phyloP scores from a whole-genome alignment of 225 moss, liverwort and hornwort genomes.

The Anthoceros angustus region DNA sequence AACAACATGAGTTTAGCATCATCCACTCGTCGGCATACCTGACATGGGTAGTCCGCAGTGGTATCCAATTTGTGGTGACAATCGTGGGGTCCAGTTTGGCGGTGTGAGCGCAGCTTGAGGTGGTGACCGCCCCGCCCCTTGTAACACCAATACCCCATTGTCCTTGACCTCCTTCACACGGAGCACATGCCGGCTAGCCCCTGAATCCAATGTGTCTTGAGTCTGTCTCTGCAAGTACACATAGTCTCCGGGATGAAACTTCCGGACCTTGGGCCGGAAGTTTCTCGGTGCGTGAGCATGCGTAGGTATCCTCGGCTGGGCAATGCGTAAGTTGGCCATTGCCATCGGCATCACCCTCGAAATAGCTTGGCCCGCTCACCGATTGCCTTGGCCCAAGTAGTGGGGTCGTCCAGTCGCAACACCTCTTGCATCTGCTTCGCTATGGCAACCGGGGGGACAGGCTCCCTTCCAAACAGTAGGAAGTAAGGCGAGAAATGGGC shows the following conservation, averaged over 20 bases:
- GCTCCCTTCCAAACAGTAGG: background rate
- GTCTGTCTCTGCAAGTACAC: slow-evolving; percentile 3
- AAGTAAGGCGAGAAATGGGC: background rate
- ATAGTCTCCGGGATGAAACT: background rate
- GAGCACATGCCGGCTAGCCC: background rate
- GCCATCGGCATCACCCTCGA: slow-evolving; percentile 5
- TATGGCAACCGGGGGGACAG: background rate
- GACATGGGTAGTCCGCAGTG: background rate
- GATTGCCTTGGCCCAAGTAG: background rate
- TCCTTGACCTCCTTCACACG: background rate
- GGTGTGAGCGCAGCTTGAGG: too few relatives aligned
- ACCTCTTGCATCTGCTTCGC: background rate
- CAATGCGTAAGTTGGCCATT: background rate
- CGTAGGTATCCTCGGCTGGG: background rate
- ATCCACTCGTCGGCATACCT: background rate
- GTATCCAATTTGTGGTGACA: too few relatives aligned
- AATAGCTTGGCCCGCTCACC: background rate
- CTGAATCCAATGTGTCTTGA: background rate
- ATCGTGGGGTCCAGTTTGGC: too few relatives aligned
- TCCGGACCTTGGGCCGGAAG: background rate
- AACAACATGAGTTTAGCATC: background rate
- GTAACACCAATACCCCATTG: background rate
- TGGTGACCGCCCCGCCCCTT: too few relatives aligned
- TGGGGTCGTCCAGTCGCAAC: background rate
- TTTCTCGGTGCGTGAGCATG: background rate